A percentile compares a stretch with the other conserved stretches of the same genome.
These are phyloP conservation scores for Turritis glabra DNA, from an alignment of 345 rosid species.

Conservation along the genomic window DNA sequence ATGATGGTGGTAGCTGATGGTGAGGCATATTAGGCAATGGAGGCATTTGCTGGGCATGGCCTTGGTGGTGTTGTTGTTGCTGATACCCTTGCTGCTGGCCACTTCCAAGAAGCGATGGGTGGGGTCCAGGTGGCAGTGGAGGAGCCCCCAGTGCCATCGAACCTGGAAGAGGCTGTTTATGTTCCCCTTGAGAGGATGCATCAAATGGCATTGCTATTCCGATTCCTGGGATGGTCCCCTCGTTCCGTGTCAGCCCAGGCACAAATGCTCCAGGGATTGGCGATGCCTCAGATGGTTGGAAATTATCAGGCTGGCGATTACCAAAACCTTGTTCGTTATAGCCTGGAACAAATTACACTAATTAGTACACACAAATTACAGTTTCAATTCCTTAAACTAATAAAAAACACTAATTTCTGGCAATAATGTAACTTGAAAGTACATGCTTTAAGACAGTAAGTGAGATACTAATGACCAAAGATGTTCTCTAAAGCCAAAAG, in stretches of 20 bases:
- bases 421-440: background rate
- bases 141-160: conserved; percentile 79
- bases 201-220: conserved; percentile 84
- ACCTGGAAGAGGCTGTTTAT: conserved; percentile 64
- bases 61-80: conserved; percentile 77
- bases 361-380: conserved; percentile 20
- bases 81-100: conserved; percentile 88
- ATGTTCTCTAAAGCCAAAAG: background rate
- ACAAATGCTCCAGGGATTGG: conserved; percentile 83
- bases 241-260: conserved; percentile 78
- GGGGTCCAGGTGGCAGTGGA: conserved; percentile 98
- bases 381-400: background rate
- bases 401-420: background rate
- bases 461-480: background rate
- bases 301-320: conserved; percentile 77
- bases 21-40: conserved; percentile 82
- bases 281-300: conserved; percentile 66
- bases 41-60: conserved; percentile 71
- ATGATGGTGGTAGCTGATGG: conserved; percentile 64
- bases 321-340: conserved; percentile 80
- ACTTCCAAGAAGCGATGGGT: conserved; percentile 78
- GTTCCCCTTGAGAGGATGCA: conserved; percentile 79
- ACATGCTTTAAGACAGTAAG: background rate
- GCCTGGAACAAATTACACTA: conserved; percentile 45
- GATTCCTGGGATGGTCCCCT: conserved; percentile 94